Conservation (phyloP, 2,329 filamentous ascomycete genomes). For the Trichophyton rubrum region DNA sequence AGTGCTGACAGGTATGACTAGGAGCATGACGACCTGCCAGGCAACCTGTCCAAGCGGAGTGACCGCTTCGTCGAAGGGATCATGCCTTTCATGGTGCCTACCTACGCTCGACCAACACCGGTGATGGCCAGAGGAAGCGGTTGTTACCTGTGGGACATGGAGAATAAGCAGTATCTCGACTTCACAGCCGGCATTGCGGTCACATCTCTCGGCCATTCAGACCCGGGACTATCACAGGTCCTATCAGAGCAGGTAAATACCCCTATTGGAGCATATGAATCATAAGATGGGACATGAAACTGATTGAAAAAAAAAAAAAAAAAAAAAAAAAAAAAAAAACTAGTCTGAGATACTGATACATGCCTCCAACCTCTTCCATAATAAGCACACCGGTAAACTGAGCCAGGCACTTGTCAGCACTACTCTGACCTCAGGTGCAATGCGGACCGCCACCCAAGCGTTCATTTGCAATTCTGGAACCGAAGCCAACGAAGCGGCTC, state of each 20-base stretch:
- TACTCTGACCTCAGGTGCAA: constrained; percentile 65
- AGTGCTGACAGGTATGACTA: neutral
- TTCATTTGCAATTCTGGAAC: constrained; percentile 96
- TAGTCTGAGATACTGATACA: constrained; percentile 67
- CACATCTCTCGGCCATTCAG: constrained; percentile 81
- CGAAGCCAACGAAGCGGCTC: constrained; percentile 93
- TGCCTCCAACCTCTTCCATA: constrained; percentile 93
- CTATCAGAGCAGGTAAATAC: constrained; percentile 58
- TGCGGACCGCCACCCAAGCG: constrained; percentile 65
- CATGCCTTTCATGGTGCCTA: constrained; percentile 84
- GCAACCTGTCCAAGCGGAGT: constrained; percentile 53
- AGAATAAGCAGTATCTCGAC: constrained; percentile 81
- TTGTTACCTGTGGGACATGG: constrained; percentile 78
- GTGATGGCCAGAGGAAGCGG: constrained; percentile 84
- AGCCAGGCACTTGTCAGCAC: constrained; percentile 74
- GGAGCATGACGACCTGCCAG: constrained; percentile 52
- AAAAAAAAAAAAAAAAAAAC: no score
- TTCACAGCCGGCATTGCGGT: constrained; percentile 95
- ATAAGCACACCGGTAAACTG: constrained; percentile 83
- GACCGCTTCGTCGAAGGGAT: constrained; percentile 57
- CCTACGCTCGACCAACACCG: constrained; percentile 78
- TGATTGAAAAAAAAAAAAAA: no score
- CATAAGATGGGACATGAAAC: neutral
- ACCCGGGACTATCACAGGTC: constrained; percentile 62
- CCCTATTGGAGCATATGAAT: no score